These are phyloP conservation scores for Calonectria hongkongensis DNA, from an alignment of 2,329 filamentous ascomycete genomes.

Conservation along the genomic window DNA sequence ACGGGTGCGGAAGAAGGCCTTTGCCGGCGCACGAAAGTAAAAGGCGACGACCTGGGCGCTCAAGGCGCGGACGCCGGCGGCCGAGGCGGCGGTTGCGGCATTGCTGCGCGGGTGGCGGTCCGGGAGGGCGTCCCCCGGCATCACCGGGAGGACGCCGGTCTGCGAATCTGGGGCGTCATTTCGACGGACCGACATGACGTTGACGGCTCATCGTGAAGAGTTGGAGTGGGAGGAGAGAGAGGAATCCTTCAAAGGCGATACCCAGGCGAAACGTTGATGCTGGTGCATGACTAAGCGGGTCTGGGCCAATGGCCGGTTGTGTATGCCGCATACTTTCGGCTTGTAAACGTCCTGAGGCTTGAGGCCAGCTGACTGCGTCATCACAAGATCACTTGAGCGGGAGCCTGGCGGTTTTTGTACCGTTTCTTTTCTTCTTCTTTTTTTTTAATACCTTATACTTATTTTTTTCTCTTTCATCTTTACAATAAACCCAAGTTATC, in stretches of 20 bases:
- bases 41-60: constrained; percentile 90
- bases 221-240: background rate
- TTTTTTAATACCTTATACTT: background rate
- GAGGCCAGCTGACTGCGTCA: constrained; percentile 28
- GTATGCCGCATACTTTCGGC: constrained; percentile 32
- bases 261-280: constrained; percentile 22
- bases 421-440: background rate
- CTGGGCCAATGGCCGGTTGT: constrained; percentile 45
- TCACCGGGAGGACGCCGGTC: constrained; percentile 65
- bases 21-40: constrained; percentile 93
- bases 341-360: constrained; percentile 32
- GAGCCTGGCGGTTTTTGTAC: background rate
- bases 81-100: constrained; percentile 83
- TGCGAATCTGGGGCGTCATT: constrained; percentile 56
- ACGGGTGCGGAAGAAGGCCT: constrained; percentile 92
- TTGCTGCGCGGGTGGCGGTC: constrained; percentile 71
- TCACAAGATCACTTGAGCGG: constrained; percentile 28
- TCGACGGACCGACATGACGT: constrained; percentile 60
- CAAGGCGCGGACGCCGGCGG: constrained; percentile 88
- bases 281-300: constrained; percentile 50
- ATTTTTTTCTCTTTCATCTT: background rate
- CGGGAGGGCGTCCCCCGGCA: constrained; percentile 64
- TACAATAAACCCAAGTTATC: background rate
- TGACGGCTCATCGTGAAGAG: constrained; percentile 56
- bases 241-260: background rate